phyloP scores from a whole-genome alignment of 1,139 yeast genomes.

The Taiozyma sp. region DNA sequence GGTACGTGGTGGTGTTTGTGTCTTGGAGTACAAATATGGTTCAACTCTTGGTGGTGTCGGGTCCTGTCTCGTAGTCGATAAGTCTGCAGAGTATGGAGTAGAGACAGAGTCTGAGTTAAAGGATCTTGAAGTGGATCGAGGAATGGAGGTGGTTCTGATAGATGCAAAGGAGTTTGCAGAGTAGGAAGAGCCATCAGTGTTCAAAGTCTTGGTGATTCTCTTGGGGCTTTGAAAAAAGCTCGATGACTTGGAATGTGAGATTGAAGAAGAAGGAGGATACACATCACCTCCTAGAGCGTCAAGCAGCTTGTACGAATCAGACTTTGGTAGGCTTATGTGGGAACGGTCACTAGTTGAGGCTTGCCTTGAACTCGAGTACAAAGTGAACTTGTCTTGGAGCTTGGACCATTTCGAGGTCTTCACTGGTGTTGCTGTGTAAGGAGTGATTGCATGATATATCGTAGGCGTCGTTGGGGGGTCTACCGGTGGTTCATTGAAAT shows the following conservation, averaged over 20 bases:
- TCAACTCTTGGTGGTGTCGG: constrained; percentile 16
- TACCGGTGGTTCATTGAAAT: neutral
- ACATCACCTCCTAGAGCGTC: neutral
- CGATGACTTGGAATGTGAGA: neutral
- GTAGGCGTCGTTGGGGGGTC: neutral
- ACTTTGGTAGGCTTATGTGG: neutral
- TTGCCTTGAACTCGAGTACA: constrained; percentile 3
- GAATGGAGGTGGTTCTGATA: constrained; percentile 17
- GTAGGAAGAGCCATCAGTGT: neutral
- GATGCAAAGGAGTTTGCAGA: constrained; percentile 5
- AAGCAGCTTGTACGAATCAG: neutral
- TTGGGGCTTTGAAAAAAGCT: neutral
- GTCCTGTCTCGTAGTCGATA: neutral
- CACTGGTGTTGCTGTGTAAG: neutral
- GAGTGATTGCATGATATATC: neutral
- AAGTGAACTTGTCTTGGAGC: constrained; percentile 17
- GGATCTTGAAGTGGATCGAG: constrained; percentile 3
- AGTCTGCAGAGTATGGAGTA: constrained; percentile 3
- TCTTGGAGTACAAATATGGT: constrained; percentile 11
- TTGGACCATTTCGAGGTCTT: constrained; percentile 19
- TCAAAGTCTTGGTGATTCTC: neutral
- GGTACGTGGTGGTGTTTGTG: constrained; percentile 11
- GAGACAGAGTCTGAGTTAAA: constrained; percentile 1
- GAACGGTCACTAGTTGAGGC: neutral
- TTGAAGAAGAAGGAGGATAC: neutral